phyloP scores from a whole-genome alignment of 306 rosid genomes.

The Lablab purpureus region DNA sequence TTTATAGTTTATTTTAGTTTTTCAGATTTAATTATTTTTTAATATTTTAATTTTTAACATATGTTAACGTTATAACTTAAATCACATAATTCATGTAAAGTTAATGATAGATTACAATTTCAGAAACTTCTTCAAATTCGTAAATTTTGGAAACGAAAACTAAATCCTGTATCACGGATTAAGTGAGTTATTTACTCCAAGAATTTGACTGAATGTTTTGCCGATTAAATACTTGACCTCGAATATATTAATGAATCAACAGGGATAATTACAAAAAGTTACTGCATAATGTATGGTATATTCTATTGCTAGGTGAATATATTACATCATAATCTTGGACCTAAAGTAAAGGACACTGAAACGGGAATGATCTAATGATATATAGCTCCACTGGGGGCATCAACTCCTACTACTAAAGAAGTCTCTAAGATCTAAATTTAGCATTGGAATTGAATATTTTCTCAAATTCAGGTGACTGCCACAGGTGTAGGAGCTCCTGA shows the following conservation, averaged over 20 bases:
- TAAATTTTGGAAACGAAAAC: too few relatives aligned
- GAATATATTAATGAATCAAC: not conserved
- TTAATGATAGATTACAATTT: not conserved
- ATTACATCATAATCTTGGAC: slow-evolving; percentile 12
- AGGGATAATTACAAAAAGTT: not conserved
- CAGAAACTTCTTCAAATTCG: not conserved
- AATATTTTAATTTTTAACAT: not conserved
- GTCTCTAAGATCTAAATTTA: slow-evolving; percentile 29
- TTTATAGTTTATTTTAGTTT: not conserved
- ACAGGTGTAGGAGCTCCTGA: slow-evolving; percentile 47
- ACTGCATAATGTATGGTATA: slow-evolving; percentile 18
- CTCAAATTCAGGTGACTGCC: slow-evolving; percentile 47
- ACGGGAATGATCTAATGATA: not conserved
- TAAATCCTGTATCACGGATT: too few relatives aligned
- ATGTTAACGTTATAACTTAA: not conserved
- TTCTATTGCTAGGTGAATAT: slow-evolving; percentile 8
- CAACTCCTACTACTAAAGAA: slow-evolving; percentile 34
- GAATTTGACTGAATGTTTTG: not conserved
- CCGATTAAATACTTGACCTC: not conserved
- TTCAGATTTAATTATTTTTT: not conserved
- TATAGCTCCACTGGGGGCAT: not conserved
- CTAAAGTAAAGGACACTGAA: slow-evolving; percentile 31
- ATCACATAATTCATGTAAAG: not conserved
- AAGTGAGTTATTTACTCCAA: too few relatives aligned
- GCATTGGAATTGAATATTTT: not conserved